Evolutionary conservation across 768 basidiomycete species (phyloP), one percentile per base, ranked within the genome.

Genomic region (Royoungia palumana): DNA sequence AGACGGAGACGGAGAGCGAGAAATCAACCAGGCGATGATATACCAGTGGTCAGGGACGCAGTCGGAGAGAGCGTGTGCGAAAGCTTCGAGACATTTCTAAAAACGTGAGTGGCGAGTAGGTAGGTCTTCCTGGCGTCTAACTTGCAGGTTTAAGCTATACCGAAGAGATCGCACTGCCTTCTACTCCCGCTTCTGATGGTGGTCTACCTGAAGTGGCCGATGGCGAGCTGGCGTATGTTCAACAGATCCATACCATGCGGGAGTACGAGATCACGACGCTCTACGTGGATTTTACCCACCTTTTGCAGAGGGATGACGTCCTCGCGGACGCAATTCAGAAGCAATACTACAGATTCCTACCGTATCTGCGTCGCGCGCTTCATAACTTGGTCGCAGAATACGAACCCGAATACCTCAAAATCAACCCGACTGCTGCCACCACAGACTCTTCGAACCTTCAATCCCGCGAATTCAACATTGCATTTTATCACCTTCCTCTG

Each of bases 291-390:
- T 98, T 87, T 51, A 80, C 83, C 10, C 94, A 99, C 65, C 77
- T 98, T 30, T 79, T 96, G 22, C 83, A 87, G 63, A 80, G 84
- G 46, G 94, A 98, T 65, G 94, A 96, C 54, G 86, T 94, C 6
- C 85, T 98, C 17, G 94, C 95, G 0, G 82, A 89, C 55, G 95
- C 95, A 2, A 91, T 99, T 50, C 85, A 89, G 56, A 88, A 83
- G 53, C 92, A 96, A 64, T 98, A 99, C 65, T 98, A 98, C 65
- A 85, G 96, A 61, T 98, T 98, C 70, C 74, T 98, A 2, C 95
- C 95, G 0, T 99, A 90, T 70, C 79, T 98, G 34, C 85, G 91
- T 41, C 88, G 93, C 53, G 93, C 94, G 3, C 77, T 99, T 19
- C 82, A 90, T 62, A 89, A 90, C 61, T 79, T 97, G 35, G 89